Evolutionary conservation across 345 rosid species (phyloP).

Genomic region (Eucalyptus sp.): DNA sequence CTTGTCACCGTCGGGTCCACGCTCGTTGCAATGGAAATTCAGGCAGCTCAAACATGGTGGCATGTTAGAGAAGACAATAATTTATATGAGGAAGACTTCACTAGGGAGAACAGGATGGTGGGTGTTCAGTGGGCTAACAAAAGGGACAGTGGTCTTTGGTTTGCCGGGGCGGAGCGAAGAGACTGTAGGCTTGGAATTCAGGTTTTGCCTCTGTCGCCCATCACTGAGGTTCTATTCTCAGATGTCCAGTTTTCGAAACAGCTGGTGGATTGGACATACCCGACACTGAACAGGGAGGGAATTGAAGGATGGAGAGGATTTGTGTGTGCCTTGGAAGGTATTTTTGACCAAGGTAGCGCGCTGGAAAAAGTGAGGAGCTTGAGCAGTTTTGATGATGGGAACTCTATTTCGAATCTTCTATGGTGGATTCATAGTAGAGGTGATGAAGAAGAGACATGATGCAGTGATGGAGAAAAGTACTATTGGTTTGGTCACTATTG

Average conservation of each 20-base stretch:
- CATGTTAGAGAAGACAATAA: constrained; percentile 57
- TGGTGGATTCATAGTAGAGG: not conserved
- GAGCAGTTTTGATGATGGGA: constrained; percentile 6
- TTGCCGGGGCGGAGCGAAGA: fast-evolving
- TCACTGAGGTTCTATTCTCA: not conserved
- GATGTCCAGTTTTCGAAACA: not conserved
- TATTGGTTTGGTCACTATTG: constrained; percentile 45
- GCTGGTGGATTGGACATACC: not conserved
- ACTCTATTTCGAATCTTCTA: not conserved
- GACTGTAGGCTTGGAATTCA: not conserved
- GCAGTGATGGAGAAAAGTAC: not conserved
- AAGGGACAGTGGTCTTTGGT: constrained; percentile 37
- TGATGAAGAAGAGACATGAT: not conserved
- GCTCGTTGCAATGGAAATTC: constrained; percentile 65
- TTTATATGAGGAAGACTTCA: constrained; percentile 51
- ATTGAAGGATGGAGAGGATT: not conserved
- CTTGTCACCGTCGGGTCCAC: constrained; percentile 48
- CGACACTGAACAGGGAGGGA: not conserved
- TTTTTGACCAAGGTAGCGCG: not conserved
- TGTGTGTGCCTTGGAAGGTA: not conserved
- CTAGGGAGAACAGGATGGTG: constrained; percentile 58
- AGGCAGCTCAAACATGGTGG: constrained; percentile 87
- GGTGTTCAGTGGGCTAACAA: constrained; percentile 87
- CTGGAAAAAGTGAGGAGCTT: not conserved
- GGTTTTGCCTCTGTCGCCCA: not conserved